A percentile compares a stretch with the other conserved stretches of the same genome.
Conservation (phyloP, 805 yeast genomes). For the Zygosaccharomyces gambellarensis region DNA sequence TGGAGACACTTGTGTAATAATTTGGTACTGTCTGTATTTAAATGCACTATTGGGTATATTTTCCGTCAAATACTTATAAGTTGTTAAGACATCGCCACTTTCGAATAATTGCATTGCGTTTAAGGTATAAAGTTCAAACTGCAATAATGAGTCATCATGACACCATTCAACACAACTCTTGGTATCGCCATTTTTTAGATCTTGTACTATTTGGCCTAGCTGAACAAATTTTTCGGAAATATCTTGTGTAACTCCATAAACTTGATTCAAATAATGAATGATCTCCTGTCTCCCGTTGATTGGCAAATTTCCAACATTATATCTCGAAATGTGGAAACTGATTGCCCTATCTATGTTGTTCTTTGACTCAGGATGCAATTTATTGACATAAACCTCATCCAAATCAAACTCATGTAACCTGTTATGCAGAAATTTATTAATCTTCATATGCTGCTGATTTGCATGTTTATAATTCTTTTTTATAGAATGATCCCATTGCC, state of each 20-base stretch:
- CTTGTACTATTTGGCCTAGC: conserved; percentile 41
- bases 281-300: conserved; percentile 22
- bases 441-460: conserved; percentile 25
- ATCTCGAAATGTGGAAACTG: conserved; percentile 43
- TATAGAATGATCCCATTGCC: conserved; percentile 31
- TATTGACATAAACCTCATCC: conserved; percentile 35
- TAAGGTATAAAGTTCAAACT: conserved; percentile 26
- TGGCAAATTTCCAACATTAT: conserved; percentile 41
- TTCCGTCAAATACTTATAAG: conserved; percentile 42
- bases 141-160: conserved; percentile 20
- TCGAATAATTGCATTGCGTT: conserved; percentile 20
- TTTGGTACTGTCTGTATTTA: conserved; percentile 34
- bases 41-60: conserved; percentile 33
- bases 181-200: conserved; percentile 36
- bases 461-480: conserved; percentile 29
- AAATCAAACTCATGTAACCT: conserved; percentile 33
- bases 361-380: conserved; percentile 23
- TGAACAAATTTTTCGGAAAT: conserved; percentile 37
- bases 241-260: conserved; percentile 26
- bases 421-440: conserved; percentile 28
- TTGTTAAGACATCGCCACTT: conserved; percentile 24
- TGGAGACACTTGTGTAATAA: conserved; percentile 40
- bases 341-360: conserved; percentile 39
- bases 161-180: conserved; percentile 51
- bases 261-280: conserved; percentile 33